phyloP scores from a whole-genome alignment of 179 eudicot genomes.

The Silene noctiflora region DNA sequence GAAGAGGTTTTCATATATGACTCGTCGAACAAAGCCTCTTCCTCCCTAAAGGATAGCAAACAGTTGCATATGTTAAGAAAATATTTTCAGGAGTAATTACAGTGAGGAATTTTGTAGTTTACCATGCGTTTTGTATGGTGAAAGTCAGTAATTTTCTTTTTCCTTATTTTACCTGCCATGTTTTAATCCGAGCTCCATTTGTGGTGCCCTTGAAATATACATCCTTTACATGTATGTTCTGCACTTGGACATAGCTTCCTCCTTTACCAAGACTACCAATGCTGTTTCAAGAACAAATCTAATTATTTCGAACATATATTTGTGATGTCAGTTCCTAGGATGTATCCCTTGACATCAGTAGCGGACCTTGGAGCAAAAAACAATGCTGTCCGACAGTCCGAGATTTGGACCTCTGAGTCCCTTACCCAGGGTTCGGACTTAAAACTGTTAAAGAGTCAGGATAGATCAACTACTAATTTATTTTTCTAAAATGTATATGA shows the following conservation, averaged over 20 bases:
- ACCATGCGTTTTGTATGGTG: neutral
- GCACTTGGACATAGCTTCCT: slow-evolving; percentile 48
- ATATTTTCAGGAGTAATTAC: neutral
- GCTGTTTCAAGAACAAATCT: slow-evolving; percentile 23
- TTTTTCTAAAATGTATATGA: neutral
- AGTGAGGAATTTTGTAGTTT: neutral
- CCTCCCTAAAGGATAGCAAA: slow-evolving; percentile 40
- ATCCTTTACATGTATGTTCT: slow-evolving; percentile 42
- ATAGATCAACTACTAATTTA: neutral
- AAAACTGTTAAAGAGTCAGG: neutral
- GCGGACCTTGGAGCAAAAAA: too few species aligned
- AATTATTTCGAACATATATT: neutral
- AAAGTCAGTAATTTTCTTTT: neutral
- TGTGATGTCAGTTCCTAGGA: neutral
- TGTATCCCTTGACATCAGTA: neutral
- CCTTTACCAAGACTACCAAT: slow-evolving; percentile 62
- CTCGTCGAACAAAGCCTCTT: slow-evolving; percentile 43
- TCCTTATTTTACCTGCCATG: slow-evolving; percentile 36
- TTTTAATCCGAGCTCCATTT: slow-evolving; percentile 70
- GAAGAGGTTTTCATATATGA: slow-evolving; percentile 39
- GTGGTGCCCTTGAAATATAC: slow-evolving; percentile 48
- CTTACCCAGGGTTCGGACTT: neutral
- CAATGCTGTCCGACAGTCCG: too few species aligned
- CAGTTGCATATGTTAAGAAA: neutral
- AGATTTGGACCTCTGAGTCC: too few species aligned